These are phyloP conservation scores for Castanea crenata DNA, from an alignment of 306 rosid species.

Conservation along the genomic window DNA sequence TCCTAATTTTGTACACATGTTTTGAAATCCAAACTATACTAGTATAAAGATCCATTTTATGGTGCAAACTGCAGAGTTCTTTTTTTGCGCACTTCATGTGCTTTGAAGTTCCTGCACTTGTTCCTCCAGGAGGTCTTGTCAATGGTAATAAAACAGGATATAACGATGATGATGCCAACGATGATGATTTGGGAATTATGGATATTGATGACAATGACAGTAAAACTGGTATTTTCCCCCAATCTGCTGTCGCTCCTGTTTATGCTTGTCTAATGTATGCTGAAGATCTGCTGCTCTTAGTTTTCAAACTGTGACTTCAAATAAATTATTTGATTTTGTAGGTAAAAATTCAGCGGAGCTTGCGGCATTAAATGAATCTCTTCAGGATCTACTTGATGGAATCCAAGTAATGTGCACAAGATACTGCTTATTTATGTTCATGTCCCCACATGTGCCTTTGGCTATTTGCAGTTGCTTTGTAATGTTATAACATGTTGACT, in stretches of 20 bases:
- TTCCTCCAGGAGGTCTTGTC: conserved; percentile 85
- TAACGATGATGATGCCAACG: conserved; percentile 40
- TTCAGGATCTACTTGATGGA: conserved; percentile 94
- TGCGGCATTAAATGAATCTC: conserved; percentile 76
- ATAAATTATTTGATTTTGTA: conserved; percentile 16
- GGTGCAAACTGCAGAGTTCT: conserved; percentile 68
- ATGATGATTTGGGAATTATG: conserved; percentile 82
- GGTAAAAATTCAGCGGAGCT: conserved; percentile 66
- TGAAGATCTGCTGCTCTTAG: conserved; percentile 14
- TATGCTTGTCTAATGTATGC: conserved; percentile 2
- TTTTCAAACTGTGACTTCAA: conserved; percentile 21
- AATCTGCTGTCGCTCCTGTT: neutral
- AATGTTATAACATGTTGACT: neutral
- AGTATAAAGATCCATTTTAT: conserved; percentile 13
- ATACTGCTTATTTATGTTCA: conserved; percentile 4
- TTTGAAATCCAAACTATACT: neutral
- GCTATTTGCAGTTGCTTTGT: conserved; percentile 3
- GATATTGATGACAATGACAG: conserved; percentile 71
- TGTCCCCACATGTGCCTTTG: conserved; percentile 11
- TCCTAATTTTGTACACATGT: conserved; percentile 10
- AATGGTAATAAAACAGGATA: conserved; percentile 54
- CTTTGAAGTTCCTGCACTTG: conserved; percentile 78
- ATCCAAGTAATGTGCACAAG: conserved; percentile 60
- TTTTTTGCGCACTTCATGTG: conserved; percentile 93
- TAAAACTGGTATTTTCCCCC: conserved; percentile 44